phyloP scores from a whole-genome alignment of 495 filamentous ascomycete species.

The Annulohypoxylon bovei region DNA sequence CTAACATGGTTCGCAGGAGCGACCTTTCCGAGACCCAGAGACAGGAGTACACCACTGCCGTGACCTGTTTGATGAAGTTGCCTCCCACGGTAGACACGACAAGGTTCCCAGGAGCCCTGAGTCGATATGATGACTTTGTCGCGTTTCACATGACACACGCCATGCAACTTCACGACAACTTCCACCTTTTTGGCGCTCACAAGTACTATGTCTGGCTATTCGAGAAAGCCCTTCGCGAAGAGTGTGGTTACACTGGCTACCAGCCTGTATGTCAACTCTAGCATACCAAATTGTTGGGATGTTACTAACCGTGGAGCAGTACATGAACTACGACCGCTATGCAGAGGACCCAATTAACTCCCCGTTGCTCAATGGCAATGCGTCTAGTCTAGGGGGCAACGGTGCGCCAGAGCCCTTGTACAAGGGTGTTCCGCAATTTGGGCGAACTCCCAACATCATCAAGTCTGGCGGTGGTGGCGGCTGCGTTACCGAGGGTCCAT shows the following conservation, averaged over 20 bases:
- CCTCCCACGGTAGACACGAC: conserved; percentile 52
- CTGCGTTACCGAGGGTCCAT: conserved; percentile 68
- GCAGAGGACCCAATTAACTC: conserved; percentile 50
- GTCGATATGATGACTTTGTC: conserved; percentile 66
- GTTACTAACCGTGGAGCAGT: conserved; percentile 41
- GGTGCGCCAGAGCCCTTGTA: conserved; percentile 50
- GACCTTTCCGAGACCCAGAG: conserved; percentile 48
- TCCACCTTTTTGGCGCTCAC: conserved; percentile 74
- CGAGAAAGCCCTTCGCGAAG: conserved; percentile 72
- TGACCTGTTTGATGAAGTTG: conserved; percentile 58
- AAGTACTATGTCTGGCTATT: conserved; percentile 71
- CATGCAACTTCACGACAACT: conserved; percentile 62
- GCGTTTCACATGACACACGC: conserved; percentile 59
- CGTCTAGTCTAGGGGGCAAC: conserved; percentile 54
- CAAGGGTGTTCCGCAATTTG: conserved; percentile 43
- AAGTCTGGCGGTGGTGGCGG: conserved; percentile 65
- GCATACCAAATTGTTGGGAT: neutral
- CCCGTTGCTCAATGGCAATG: conserved; percentile 54
- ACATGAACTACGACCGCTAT: conserved; percentile 59
- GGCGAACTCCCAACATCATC: conserved; percentile 49
- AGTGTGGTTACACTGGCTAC: conserved; percentile 73
- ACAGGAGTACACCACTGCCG: conserved; percentile 58
- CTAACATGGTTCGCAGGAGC: conserved; percentile 49
- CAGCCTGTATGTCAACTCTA: conserved; percentile 50
- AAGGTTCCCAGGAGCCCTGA: conserved; percentile 60